Evolutionary conservation across 2,329 filamentous ascomycete species (phyloP).

Genomic region (Monosporascus sp.): DNA sequence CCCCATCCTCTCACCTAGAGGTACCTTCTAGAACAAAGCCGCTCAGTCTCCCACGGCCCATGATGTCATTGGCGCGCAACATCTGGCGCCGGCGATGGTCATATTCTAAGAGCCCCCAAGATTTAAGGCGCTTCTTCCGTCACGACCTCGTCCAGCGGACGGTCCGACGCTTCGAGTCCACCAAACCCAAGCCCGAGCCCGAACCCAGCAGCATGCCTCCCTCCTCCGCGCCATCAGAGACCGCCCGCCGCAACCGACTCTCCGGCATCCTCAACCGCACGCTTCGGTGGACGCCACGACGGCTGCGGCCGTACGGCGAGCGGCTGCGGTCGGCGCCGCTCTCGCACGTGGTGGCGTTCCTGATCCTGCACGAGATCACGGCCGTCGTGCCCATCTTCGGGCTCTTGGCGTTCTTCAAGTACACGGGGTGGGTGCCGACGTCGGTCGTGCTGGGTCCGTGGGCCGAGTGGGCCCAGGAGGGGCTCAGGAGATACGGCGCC

Average conservation of each 20-base stretch:
- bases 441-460: slow-evolving; percentile 44
- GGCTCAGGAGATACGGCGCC: slow-evolving; percentile 66
- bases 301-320: slow-evolving; percentile 62
- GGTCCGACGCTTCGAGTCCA: slow-evolving; percentile 11
- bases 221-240: slow-evolving; percentile 3
- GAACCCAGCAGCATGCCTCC: neutral
- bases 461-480: slow-evolving; percentile 49
- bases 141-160: neutral
- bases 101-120: no score
- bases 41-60: neutral
- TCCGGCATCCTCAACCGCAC: slow-evolving; percentile 41
- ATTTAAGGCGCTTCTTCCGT: neutral
- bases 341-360: slow-evolving; percentile 78
- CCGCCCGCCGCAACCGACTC: slow-evolving; percentile 27
- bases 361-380: slow-evolving; percentile 88
- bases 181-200: neutral
- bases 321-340: slow-evolving; percentile 71
- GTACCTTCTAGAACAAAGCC: no score
- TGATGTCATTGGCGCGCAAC: neutral
- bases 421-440: slow-evolving; percentile 65
- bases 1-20: no score
- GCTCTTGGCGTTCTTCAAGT: slow-evolving; percentile 74
- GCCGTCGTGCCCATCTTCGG: slow-evolving; percentile 74
- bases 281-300: slow-evolving; percentile 48
- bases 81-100: neutral